Percentiles rank a stretch among this genome's conserved stretches.
These are phyloP conservation scores for Exophiala sp. DNA, from an alignment of 2,329 filamentous ascomycete genomes.

Conservation along the genomic window DNA sequence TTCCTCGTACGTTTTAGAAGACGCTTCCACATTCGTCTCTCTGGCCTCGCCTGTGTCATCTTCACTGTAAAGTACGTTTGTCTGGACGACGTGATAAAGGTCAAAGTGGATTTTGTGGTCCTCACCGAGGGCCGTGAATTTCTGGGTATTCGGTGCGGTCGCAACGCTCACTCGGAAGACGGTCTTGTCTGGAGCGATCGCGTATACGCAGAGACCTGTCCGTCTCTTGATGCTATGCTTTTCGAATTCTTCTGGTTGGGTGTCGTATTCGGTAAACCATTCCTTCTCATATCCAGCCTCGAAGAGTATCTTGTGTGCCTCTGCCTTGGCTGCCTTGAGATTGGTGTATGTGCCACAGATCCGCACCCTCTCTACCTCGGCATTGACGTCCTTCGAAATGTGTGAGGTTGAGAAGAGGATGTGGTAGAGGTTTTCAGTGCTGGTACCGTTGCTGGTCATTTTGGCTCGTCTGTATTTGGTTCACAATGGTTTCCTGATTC, in stretches of 20 bases:
- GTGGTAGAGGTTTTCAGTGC: conserved; percentile 28
- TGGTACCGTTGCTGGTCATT: conserved; percentile 16
- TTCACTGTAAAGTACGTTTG: conserved; percentile 27
- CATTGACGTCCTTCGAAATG: conserved; percentile 28
- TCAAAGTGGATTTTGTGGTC: conserved; percentile 28
- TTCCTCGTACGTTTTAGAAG: conserved; percentile 28
- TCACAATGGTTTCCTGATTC: background rate
- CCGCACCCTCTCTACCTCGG: conserved; percentile 29
- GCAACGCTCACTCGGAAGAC: conserved; percentile 30
- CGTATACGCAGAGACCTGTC: conserved; percentile 28
- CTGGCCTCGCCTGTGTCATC: conserved; percentile 24
- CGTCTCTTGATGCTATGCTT: conserved; percentile 19
- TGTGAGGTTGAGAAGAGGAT: conserved; percentile 29
- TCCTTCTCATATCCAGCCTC: conserved; percentile 33
- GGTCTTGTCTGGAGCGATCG: conserved; percentile 29
- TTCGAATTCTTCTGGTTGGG: conserved; percentile 20
- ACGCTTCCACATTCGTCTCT: conserved; percentile 28
- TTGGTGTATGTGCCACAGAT: conserved; percentile 30
- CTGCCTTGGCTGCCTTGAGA: conserved; percentile 27
- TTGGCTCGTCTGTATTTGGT: background rate
- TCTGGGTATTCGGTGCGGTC: conserved; percentile 25
- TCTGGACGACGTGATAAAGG: conserved; percentile 32
- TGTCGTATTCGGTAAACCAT: conserved; percentile 31
- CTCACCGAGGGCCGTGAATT: conserved; percentile 17
- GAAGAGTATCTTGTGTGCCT: conserved; percentile 31